Conservation (phyloP, 106 monocot species). For the Vanilla planifolia region DNA sequence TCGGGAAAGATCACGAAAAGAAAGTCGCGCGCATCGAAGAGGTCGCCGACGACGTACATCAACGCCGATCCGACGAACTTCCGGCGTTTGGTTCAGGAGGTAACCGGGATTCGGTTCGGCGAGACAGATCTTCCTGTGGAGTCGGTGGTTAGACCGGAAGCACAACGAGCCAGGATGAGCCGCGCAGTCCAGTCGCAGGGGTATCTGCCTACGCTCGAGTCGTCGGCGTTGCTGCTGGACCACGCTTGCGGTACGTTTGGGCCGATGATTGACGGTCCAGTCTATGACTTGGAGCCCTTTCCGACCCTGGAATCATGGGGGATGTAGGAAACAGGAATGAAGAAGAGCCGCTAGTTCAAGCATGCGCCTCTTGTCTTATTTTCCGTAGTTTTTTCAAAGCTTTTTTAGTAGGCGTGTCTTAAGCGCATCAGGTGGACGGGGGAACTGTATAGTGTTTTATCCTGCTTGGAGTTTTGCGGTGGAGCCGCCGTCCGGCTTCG, state of each 20-base stretch:
- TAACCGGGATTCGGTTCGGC: conserved; percentile 38
- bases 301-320: conserved; percentile 56
- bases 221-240: conserved; percentile 26
- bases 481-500: too few relatives aligned
- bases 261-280: conserved; percentile 3
- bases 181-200: neutral
- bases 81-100: conserved; percentile 64
- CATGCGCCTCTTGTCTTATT: too few relatives aligned
- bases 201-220: conserved; percentile 43
- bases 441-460: too few relatives aligned
- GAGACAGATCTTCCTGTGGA: neutral
- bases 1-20: conserved; percentile 30
- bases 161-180: conserved; percentile 7
- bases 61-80: conserved; percentile 54
- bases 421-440: too few relatives aligned
- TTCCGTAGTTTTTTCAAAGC: too few relatives aligned
- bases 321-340: neutral
- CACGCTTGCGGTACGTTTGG: conserved; percentile 3
- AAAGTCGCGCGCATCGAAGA: conserved; percentile 36
- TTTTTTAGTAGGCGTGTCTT: too few relatives aligned
- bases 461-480: too few relatives aligned
- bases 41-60: conserved; percentile 51
- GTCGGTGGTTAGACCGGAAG: conserved; percentile 11
- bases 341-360: too few relatives aligned
- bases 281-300: conserved; percentile 25